Conservation (phyloP, 352 stramenopile genomes). For the Phytopythium litorale region DNA sequence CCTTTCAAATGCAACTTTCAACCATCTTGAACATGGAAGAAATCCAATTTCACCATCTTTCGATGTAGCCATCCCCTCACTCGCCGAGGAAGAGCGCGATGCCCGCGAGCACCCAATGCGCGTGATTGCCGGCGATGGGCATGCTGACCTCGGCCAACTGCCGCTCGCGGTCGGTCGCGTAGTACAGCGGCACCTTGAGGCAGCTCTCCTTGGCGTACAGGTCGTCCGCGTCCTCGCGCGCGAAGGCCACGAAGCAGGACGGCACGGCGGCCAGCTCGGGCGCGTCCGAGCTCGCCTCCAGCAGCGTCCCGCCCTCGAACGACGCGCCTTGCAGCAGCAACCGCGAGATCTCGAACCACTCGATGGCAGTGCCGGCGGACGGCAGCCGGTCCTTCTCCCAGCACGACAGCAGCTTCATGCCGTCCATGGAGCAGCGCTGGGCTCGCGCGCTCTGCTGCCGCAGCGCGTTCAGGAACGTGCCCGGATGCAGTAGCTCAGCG, state of each 20-base stretch:
- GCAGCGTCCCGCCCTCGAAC: slow-evolving; percentile 74
- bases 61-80: slow-evolving; percentile 14
- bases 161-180: slow-evolving; percentile 63
- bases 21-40: neutral
- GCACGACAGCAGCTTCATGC: slow-evolving; percentile 86
- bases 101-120: slow-evolving; percentile 76
- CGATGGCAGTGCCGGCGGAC: slow-evolving; percentile 25
- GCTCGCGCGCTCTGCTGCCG: slow-evolving; percentile 88
- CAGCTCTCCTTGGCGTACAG: slow-evolving; percentile 70
- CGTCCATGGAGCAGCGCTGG: slow-evolving; percentile 87
- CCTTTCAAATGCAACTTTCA: neutral
- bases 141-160: slow-evolving; percentile 82
- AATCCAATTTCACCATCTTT: neutral
- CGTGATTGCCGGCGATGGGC: slow-evolving; percentile 66
- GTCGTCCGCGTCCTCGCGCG: slow-evolving; percentile 68
- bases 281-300: slow-evolving; percentile 78
- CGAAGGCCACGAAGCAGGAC: slow-evolving; percentile 80
- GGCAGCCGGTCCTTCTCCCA: slow-evolving; percentile 78
- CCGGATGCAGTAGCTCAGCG: slow-evolving; percentile 90
- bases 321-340: slow-evolving; percentile 86
- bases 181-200: slow-evolving; percentile 82
- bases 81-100: slow-evolving; percentile 83
- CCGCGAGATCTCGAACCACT: slow-evolving; percentile 81
- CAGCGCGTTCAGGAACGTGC: slow-evolving; percentile 94
- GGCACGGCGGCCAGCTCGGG: slow-evolving; percentile 81